A percentile compares a stretch with the other conserved stretches of the same genome.
phyloP scores from a whole-genome alignment of 306 rosid species.

The Citrullus colocynthis region DNA sequence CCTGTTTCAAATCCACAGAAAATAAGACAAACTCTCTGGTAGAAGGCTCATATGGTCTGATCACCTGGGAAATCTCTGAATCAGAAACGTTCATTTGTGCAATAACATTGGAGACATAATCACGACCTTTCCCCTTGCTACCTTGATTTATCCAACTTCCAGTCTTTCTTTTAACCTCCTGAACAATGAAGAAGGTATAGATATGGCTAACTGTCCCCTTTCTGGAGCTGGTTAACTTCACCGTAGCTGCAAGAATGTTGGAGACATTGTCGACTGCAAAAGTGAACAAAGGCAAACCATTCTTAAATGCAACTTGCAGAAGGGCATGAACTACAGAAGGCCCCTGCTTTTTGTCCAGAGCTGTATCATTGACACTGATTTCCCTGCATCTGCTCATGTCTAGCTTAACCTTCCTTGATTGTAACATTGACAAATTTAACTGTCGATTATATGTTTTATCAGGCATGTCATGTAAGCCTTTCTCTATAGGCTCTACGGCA shows the following conservation, averaged over 20 bases:
- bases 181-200: constrained; percentile 65
- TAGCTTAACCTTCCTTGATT: constrained; percentile 34
- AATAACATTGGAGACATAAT: constrained; percentile 48
- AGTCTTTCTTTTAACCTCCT: constrained; percentile 61
- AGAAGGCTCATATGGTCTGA: constrained; percentile 22
- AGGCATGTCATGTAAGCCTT: constrained; percentile 33
- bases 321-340: constrained; percentile 58
- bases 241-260: constrained; percentile 75
- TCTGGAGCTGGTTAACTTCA: constrained; percentile 36
- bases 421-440: constrained; percentile 20
- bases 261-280: constrained; percentile 70
- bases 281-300: constrained; percentile 72
- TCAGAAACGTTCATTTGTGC: constrained; percentile 86
- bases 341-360: constrained; percentile 29
- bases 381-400: constrained; percentile 41
- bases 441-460: constrained; percentile 19
- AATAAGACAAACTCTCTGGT: constrained; percentile 61
- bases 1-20: constrained; percentile 49
- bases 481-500: constrained; percentile 28
- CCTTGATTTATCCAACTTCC: constrained; percentile 71
- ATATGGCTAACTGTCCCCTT: constrained; percentile 32
- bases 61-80: constrained; percentile 28
- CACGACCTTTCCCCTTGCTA: constrained; percentile 51
- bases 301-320: constrained; percentile 62
- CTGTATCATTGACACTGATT: constrained; percentile 24